Evolutionary conservation across 1,284 basidiomycete genomes (phyloP).

Genomic region (Rhodotorula sp.): DNA sequence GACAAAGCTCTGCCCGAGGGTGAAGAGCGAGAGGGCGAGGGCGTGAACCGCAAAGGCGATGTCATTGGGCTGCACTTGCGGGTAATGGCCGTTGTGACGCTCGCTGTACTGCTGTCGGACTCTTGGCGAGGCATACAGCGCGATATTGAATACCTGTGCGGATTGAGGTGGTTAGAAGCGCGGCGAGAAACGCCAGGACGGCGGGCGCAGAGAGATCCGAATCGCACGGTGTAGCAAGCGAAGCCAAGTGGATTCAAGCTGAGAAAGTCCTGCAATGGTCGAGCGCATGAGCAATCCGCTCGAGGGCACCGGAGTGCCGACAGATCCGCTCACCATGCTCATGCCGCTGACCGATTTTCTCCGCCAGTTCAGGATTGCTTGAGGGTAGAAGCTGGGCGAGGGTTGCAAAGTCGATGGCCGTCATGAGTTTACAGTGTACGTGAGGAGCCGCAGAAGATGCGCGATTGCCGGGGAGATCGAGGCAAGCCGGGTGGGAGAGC

Average conservation of each 20-base stretch:
- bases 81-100: constrained; percentile 52
- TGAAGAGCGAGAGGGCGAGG: constrained; percentile 31
- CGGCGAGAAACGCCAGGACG: no score
- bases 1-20: constrained; percentile 33
- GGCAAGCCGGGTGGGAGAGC: neutral
- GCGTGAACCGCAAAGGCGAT: constrained; percentile 51
- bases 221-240: constrained; percentile 47
- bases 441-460: neutral
- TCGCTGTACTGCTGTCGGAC: constrained; percentile 51
- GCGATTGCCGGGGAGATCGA: neutral
- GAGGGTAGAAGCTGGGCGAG: constrained; percentile 53
- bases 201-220: neutral
- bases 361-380: constrained; percentile 52
- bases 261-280: constrained; percentile 51
- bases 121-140: constrained; percentile 48
- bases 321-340: constrained; percentile 11
- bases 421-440: neutral
- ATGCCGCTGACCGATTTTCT: constrained; percentile 53
- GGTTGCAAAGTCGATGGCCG: neutral
- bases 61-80: constrained; percentile 52
- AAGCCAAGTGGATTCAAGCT: constrained; percentile 55
- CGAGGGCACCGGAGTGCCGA: no score
- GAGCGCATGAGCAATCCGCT: neutral
- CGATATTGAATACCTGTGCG: constrained; percentile 49
- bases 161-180: no score